Base-by-base conservation (phyloP, 495 filamentous ascomycete genomes). In the Penicillium daleae region DNA sequence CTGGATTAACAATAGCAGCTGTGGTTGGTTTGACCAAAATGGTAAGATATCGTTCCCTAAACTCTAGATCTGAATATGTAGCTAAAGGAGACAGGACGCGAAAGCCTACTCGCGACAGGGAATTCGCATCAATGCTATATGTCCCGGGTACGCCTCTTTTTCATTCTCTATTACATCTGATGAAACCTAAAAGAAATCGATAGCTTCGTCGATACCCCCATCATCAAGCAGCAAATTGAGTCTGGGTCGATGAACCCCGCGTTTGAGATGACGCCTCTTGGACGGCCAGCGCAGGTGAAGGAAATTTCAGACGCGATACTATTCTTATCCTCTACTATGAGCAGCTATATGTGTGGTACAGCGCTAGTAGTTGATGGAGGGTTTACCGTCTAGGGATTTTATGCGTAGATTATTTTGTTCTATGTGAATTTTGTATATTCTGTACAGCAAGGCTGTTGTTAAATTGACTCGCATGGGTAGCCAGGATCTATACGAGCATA, bases 301-400 rank as follows among this genome's bases (percentile, higher is more conserved):
- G 90, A 93, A 64, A 81, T 92, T 53, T 89, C 89, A 24, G 85
- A 89, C 58, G 88, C 87, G 32, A 87, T 85, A 26, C 61, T 83
- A 19, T 92, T 92, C 72, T 81, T 93, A 9, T 85, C 81, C 17
- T 80, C 72, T 19, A 64, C 71, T 8, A 75, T 76, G 71, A 76
- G 73, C 40, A 82, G 78, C 61, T 82, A 74, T 49, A 76, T 82
- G 72, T 64, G 60, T 33, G 74, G 74, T 26, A 65, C 66, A 3
- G 61, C 66, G 5, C 37, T 71, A 22, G 64, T 71, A 17, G 66
- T 63, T 7, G 69, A 61, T 59, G 69, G 66, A 42, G 69, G 66
- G 7, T 65, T 65, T 37, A 71, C 66, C 15, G 66, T 66, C 29
- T 31, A 31, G 29, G n/a, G n/a, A n/a, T n/a, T n/a, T n/a, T n/a